Evolutionary conservation across 202 grass and related monocot species (phyloP).

Genomic region (Zizania palustris): DNA sequence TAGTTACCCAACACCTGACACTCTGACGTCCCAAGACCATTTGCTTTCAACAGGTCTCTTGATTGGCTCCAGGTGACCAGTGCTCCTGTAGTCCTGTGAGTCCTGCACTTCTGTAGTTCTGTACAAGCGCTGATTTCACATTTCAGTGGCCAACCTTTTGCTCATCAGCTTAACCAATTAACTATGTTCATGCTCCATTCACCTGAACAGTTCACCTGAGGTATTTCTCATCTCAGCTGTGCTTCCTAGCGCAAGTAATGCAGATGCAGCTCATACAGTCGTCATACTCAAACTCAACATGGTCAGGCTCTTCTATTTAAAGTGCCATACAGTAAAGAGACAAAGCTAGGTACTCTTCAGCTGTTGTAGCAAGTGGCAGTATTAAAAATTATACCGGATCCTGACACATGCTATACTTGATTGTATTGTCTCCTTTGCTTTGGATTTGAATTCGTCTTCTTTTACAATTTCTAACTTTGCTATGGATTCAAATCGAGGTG

Average conservation of each 20-base stretch:
- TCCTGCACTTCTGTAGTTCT: background rate
- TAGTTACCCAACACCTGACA: slow-evolving; percentile 32
- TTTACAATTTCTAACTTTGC: slow-evolving; percentile 2
- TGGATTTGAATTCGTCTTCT: slow-evolving; percentile 35
- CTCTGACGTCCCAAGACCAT: slow-evolving; percentile 23
- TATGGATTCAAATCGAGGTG: slow-evolving; percentile 23
- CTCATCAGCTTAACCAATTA: no score
- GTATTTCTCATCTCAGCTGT: background rate
- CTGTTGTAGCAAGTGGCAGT: slow-evolving; percentile 34
- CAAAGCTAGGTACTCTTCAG: background rate
- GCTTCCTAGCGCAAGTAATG: background rate
- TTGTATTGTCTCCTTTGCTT: slow-evolving; percentile 34
- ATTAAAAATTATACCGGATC: slow-evolving; percentile 26
- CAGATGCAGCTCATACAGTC: background rate
- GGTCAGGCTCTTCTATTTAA: slow-evolving; percentile 1
- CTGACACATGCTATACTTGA: slow-evolving; percentile 25
- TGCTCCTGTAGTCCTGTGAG: background rate
- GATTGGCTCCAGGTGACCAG: slow-evolving; percentile 11
- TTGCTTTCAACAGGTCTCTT: slow-evolving; percentile 6
- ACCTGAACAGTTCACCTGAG: background rate
- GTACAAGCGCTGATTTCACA: background rate
- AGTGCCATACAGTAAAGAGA: slow-evolving; percentile 16
- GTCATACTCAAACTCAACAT: no score
- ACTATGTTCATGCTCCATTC: background rate
- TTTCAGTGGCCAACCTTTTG: no score